Evolutionary conservation across 1,284 basidiomycete species (phyloP).

Genomic region (Heterobasidion occidentale): DNA sequence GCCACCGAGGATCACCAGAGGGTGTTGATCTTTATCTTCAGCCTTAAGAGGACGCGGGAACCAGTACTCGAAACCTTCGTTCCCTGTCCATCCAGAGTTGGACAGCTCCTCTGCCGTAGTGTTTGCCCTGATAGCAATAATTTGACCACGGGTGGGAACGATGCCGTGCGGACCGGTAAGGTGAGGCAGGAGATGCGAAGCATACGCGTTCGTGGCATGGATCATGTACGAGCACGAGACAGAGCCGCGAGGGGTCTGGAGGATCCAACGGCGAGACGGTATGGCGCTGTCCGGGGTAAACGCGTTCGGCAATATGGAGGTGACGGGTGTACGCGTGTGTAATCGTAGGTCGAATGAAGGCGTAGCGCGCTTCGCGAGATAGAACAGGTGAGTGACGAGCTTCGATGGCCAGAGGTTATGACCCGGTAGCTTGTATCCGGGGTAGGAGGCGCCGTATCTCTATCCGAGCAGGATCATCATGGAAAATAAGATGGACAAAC

Average conservation of each 20-base stretch:
- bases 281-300: background rate
- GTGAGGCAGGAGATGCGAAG: conserved; percentile 56
- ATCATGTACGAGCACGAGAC: conserved; percentile 54
- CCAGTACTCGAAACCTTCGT: conserved; percentile 67
- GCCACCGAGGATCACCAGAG: conserved; percentile 71
- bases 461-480: conserved; percentile 16
- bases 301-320: conserved; percentile 25
- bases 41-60: conserved; percentile 56
- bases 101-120: conserved; percentile 27
- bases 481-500: too few species aligned
- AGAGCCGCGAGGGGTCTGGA: conserved; percentile 53
- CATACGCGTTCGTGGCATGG: conserved; percentile 79
- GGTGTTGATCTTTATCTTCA: conserved; percentile 23
- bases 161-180: conserved; percentile 47
- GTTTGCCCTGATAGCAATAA: conserved; percentile 52
- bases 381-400: conserved; percentile 59
- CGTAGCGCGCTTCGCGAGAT: conserved; percentile 27
- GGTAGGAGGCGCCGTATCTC: conserved; percentile 48
- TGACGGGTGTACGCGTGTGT: conserved; percentile 68
- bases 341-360: conserved; percentile 36
- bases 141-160: conserved; percentile 69
- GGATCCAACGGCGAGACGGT: conserved; percentile 31
- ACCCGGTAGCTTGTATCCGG: conserved; percentile 41
- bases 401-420: conserved; percentile 76
- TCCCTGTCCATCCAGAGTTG: conserved; percentile 18